These are phyloP conservation scores for Xanthoconium stramineum DNA, from an alignment of 768 basidiomycete genomes.

Conservation along the genomic window DNA sequence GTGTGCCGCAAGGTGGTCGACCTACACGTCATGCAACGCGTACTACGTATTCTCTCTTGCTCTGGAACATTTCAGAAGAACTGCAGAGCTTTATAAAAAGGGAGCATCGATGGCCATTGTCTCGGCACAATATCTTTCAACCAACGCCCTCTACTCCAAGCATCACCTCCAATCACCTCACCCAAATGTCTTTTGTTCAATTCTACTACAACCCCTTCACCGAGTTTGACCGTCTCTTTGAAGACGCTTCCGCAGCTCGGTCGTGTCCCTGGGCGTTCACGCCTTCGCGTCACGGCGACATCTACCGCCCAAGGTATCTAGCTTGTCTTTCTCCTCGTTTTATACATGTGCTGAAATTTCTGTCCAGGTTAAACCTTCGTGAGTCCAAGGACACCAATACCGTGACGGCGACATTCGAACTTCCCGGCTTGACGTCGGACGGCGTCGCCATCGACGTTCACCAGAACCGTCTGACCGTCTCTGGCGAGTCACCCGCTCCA, in stretches of 20 bases:
- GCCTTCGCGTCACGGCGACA: not conserved
- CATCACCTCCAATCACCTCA: not conserved
- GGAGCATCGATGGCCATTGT: not conserved
- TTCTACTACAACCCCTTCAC: conserved; percentile 5
- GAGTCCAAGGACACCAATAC: conserved; percentile 39
- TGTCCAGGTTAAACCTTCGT: conserved; percentile 42
- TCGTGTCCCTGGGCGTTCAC: not conserved
- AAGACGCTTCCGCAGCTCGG: conserved; percentile 22
- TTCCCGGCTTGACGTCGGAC: conserved; percentile 51
- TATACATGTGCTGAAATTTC: not conserved
- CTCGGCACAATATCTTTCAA: not conserved
- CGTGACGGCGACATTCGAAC: conserved; percentile 52
- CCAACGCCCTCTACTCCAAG: not conserved
- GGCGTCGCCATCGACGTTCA: conserved; percentile 46
- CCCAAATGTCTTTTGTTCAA: conserved; percentile 1
- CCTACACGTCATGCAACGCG: not conserved
- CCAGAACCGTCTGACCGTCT: conserved; percentile 44
- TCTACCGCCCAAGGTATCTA: conserved; percentile 22
- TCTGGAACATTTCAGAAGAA: conserved; percentile 1
- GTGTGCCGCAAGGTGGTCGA: not conserved
- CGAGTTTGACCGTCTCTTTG: conserved; percentile 9
- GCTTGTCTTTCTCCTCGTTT: not conserved
- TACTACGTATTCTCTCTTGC: not conserved
- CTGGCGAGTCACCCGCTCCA: conserved; percentile 39
- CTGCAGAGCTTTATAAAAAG: conserved; percentile 2